Evolutionary conservation across 1,139 yeast species (phyloP).

Genomic region (Diutina ranongensis): DNA sequence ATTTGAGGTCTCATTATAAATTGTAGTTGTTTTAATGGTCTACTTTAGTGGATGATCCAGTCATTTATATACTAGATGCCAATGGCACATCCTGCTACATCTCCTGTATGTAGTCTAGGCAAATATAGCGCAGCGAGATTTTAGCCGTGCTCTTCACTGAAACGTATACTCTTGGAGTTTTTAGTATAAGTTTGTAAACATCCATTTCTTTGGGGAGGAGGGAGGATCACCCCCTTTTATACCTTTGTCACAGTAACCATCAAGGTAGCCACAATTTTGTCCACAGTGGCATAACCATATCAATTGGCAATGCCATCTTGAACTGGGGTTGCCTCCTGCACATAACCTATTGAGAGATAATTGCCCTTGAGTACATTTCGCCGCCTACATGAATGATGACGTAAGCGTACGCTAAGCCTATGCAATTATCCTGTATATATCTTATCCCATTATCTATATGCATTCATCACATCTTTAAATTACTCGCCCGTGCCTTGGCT

Average conservation of each 20-base stretch:
- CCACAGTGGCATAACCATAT: background rate
- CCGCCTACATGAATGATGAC: background rate
- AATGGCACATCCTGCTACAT: background rate
- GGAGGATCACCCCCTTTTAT: too few species aligned
- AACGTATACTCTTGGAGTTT: background rate
- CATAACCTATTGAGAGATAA: background rate
- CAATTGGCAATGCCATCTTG: too few species aligned
- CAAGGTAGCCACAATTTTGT: background rate
- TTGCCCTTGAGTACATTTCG: background rate
- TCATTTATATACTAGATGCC: background rate
- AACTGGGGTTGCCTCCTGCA: background rate
- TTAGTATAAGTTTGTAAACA: background rate
- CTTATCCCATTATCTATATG: too few species aligned
- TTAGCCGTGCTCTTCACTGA: background rate
- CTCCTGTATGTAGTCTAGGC: background rate
- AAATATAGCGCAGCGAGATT: background rate
- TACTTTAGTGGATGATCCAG: background rate
- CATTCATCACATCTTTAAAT: constrained; percentile 13
- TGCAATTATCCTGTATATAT: too few species aligned
- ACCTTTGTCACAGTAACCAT: background rate
- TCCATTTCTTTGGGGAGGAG: background rate
- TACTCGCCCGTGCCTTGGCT: constrained; percentile 11
- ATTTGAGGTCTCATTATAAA: constrained; percentile 3
- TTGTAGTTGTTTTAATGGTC: background rate
- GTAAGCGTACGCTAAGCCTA: too few species aligned